A percentile compares a stretch with the other conserved stretches of the same genome.
Evolutionary conservation across 495 filamentous ascomycete genomes (phyloP).

Genomic region (Sordaria brevicollis): DNA sequence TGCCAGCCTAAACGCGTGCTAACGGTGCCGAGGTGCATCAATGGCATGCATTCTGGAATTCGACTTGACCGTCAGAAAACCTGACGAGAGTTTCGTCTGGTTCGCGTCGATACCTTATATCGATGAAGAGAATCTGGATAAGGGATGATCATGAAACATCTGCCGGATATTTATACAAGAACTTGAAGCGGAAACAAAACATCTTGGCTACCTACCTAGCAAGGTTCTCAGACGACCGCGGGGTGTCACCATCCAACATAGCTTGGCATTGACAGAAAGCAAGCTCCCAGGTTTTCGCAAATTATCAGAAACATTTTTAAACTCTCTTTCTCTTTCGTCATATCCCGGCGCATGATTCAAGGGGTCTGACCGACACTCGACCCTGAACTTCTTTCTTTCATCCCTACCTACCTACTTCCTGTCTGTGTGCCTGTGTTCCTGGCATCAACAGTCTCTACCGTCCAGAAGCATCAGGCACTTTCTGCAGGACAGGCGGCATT

Average conservation of each 20-base stretch:
- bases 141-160: not conserved
- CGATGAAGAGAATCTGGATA: not conserved
- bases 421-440: not conserved
- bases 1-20: not conserved
- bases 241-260: not conserved
- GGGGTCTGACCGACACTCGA: not conserved
- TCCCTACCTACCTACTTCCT: too few species aligned
- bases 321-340: not conserved
- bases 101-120: not conserved
- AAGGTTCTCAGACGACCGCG: not conserved
- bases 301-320: not conserved
- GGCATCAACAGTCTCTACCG: not conserved
- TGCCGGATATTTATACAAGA: not conserved
- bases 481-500: not conserved
- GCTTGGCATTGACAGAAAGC: not conserved
- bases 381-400: not conserved
- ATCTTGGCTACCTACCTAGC: too few species aligned
- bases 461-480: not conserved
- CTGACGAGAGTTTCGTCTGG: not conserved
- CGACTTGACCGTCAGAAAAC: not conserved
- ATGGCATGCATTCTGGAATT: not conserved
- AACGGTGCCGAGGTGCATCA: not conserved
- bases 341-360: not conserved
- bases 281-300: not conserved
- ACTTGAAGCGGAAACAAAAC: not conserved